Percentiles rank a stretch among this genome's conserved stretches.
phyloP scores from a whole-genome alignment of 164 flowering plant species.

The Vitis cinerea region DNA sequence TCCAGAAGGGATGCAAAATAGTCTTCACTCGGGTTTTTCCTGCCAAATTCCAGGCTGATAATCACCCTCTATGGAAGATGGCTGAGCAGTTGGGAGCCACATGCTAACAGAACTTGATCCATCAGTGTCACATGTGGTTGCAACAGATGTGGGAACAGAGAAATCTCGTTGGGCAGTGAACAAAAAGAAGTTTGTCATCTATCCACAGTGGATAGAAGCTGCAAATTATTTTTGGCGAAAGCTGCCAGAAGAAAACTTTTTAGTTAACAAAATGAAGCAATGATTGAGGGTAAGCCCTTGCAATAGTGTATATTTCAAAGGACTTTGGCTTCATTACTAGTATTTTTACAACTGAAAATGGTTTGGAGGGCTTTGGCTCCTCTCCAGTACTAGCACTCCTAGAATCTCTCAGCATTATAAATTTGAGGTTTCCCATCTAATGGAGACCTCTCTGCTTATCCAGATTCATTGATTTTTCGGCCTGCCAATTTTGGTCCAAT shows the following conservation, averaged over 20 bases:
- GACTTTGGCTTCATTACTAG: too few relatives aligned
- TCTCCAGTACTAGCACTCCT: too few relatives aligned
- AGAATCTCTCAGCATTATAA: too few relatives aligned
- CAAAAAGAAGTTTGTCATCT: constrained; percentile 60
- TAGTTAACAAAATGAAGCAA: constrained; percentile 12
- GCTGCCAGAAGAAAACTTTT: constrained; percentile 56
- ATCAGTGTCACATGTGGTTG: constrained; percentile 74
- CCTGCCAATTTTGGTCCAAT: too few relatives aligned
- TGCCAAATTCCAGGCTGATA: constrained; percentile 32
- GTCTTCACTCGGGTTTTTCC: constrained; percentile 74
- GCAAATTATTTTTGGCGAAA: constrained; percentile 63
- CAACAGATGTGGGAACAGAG: constrained; percentile 59
- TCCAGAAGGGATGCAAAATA: constrained; percentile 60
- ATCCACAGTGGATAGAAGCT: constrained; percentile 78
- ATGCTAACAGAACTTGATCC: constrained; percentile 55
- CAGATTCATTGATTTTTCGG: too few relatives aligned
- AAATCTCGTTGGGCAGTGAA: constrained; percentile 71
- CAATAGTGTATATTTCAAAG: too few relatives aligned
- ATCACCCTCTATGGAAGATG: constrained; percentile 65
- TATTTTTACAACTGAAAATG: too few relatives aligned
- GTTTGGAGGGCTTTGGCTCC: too few relatives aligned
- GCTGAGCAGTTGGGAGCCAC: constrained; percentile 78
- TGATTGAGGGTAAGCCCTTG: too few relatives aligned
- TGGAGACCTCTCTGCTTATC: too few relatives aligned
- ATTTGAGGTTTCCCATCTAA: too few relatives aligned